Percentiles rank a stretch among this genome's conserved stretches.
phyloP scores from a whole-genome alignment of 2,329 filamentous ascomycete genomes.

The Alternaria arbusti region DNA sequence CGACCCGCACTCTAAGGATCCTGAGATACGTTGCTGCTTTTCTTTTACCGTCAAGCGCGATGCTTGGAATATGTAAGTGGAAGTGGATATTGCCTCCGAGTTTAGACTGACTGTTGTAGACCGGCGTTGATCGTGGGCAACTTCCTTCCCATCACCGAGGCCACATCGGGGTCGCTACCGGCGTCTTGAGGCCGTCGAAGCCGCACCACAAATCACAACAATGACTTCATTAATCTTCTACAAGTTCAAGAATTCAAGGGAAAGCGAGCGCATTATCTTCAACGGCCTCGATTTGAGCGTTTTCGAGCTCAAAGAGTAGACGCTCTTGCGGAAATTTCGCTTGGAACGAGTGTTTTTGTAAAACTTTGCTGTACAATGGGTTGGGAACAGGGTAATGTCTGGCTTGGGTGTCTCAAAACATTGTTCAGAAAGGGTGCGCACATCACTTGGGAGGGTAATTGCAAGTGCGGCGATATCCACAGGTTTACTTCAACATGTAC shows the following conservation, averaged over 20 bases:
- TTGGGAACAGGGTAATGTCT: not conserved
- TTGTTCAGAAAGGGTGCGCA: not conserved
- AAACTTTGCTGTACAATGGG: not conserved
- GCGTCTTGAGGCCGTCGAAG: conserved; percentile 9
- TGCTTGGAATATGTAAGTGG: conserved; percentile 89
- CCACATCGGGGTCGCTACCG: conserved; percentile 29
- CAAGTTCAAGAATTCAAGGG: conserved; percentile 99
- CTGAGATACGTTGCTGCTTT: conserved; percentile 90
- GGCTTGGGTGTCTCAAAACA: not conserved
- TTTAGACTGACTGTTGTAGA: conserved; percentile 52
- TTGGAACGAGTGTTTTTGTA: not conserved
- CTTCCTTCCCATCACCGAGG: conserved; percentile 83
- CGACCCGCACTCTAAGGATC: conserved; percentile 65
- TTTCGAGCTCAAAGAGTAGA: conserved; percentile 98
- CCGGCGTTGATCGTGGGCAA: conserved; percentile 96
- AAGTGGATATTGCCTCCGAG: conserved; percentile 1
- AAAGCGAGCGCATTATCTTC: conserved; percentile 91
- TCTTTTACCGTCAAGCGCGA: conserved; percentile 96
- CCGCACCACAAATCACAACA: conserved; percentile 13
- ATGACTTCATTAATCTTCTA: conserved; percentile 99
- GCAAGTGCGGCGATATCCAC: not conserved
- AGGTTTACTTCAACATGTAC: not conserved
- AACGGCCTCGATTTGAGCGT: conserved; percentile 98
- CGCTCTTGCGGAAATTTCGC: not conserved
- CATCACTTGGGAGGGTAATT: not conserved